A percentile compares a stretch with the other conserved stretches of the same genome.
These are phyloP conservation scores for Leccinum barrowsii DNA, from an alignment of 768 basidiomycete genomes.

Conservation along the genomic window DNA sequence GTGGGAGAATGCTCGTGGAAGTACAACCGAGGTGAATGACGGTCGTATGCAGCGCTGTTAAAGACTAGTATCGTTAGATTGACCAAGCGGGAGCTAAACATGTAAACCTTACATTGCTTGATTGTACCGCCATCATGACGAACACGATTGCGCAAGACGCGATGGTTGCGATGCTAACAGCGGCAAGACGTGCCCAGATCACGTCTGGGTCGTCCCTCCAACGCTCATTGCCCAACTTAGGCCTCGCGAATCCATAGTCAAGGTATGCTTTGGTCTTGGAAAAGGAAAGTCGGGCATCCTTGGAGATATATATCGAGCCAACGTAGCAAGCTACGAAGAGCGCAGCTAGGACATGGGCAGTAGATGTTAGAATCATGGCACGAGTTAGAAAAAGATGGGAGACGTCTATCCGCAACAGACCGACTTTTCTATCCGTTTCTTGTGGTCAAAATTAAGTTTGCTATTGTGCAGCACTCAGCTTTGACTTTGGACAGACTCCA, in stretches of 20 bases:
- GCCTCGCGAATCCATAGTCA: constrained; percentile 28
- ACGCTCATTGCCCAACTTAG: constrained; percentile 39
- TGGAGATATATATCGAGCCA: constrained; percentile 76
- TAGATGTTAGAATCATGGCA: constrained; percentile 27
- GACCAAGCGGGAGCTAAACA: background rate
- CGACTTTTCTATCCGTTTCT: constrained; percentile 10
- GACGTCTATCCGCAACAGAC: constrained; percentile 4
- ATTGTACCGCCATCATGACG: constrained; percentile 34
- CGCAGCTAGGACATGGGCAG: constrained; percentile 54
- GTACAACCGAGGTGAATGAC: constrained; percentile 41
- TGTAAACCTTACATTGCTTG: constrained; percentile 13
- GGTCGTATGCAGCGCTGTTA: constrained; percentile 29
- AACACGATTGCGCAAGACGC: constrained; percentile 53
- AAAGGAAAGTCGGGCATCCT: constrained; percentile 56
- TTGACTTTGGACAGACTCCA: background rate
- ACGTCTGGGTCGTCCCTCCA: constrained; percentile 85
- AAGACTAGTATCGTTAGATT: constrained; percentile 13
- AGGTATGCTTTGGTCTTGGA: constrained; percentile 28
- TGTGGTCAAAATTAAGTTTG: background rate
- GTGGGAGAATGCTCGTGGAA: constrained; percentile 37
- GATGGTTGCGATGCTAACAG: constrained; percentile 62
- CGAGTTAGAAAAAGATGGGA: background rate
- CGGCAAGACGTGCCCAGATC: constrained; percentile 72
- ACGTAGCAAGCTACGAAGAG: constrained; percentile 70
- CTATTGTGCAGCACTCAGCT: background rate